Percentiles rank a stretch among this genome's conserved stretches.
phyloP scores from a whole-genome alignment of 2,329 filamentous ascomycete genomes.

The Septoria linicola region DNA sequence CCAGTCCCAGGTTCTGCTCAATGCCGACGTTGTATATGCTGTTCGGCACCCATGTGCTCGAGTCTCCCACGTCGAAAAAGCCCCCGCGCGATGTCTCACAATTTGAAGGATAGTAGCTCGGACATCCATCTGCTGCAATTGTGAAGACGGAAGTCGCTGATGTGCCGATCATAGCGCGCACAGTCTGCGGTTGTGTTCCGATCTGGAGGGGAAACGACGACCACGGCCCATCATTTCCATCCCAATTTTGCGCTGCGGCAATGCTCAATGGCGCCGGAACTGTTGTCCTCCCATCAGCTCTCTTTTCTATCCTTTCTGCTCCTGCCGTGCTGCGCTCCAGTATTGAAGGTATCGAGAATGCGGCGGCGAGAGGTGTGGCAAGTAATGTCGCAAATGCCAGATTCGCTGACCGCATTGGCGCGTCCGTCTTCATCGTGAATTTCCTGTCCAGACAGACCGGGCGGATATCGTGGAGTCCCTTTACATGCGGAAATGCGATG shows the following conservation, averaged over 20 bases:
- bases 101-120: slow-evolving; percentile 28
- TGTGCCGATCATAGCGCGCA: slow-evolving; percentile 38
- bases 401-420: not conserved
- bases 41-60: slow-evolving; percentile 59
- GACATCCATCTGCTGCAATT: slow-evolving; percentile 34
- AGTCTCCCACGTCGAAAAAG: slow-evolving; percentile 53
- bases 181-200: slow-evolving; percentile 35
- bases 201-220: slow-evolving; percentile 41
- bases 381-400: slow-evolving; percentile 9
- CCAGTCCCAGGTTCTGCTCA: slow-evolving; percentile 53
- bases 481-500: not conserved
- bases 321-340: slow-evolving; percentile 8
- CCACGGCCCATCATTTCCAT: slow-evolving; percentile 40
- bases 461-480: not conserved
- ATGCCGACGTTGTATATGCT: slow-evolving; percentile 63
- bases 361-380: slow-evolving; percentile 8
- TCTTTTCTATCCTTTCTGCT: not conserved
- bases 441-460: not conserved
- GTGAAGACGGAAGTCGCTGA: slow-evolving; percentile 35
- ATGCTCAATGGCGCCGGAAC: slow-evolving; percentile 37
- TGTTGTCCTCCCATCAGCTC: slow-evolving; percentile 16
- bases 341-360: slow-evolving; percentile 11
- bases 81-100: slow-evolving; percentile 36
- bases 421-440: slow-evolving; percentile 7
- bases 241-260: slow-evolving; percentile 41